These are phyloP conservation scores for Yueomyces sp. DNA, from an alignment of 1,139 yeast genomes.

Conservation along the genomic window DNA sequence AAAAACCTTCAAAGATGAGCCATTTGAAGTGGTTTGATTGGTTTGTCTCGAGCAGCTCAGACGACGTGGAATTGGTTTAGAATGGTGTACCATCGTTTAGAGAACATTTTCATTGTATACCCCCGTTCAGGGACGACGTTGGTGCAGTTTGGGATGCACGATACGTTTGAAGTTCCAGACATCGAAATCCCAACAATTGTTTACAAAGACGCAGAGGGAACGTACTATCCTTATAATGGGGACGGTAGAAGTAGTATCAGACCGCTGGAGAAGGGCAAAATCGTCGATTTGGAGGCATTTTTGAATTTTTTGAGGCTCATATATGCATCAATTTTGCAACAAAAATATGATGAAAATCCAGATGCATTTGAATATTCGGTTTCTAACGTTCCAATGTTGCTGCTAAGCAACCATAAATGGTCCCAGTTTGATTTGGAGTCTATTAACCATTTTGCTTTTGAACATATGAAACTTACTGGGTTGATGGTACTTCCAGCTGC, in stretches of 20 bases:
- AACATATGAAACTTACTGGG: constrained; percentile 59
- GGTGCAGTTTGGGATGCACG: constrained; percentile 66
- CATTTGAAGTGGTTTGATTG: too few species aligned
- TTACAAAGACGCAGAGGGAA: constrained; percentile 29
- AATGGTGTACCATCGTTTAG: background rate
- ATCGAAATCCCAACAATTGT: constrained; percentile 66
- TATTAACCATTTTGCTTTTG: constrained; percentile 66
- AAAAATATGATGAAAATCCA: constrained; percentile 28
- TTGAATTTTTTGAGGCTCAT: constrained; percentile 52
- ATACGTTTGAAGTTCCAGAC: constrained; percentile 61
- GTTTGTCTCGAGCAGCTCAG: too few species aligned
- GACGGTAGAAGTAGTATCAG: constrained; percentile 34
- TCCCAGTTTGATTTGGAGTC: constrained; percentile 53
- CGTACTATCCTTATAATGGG: constrained; percentile 28
- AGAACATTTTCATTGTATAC: constrained; percentile 38
- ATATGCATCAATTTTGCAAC: constrained; percentile 40
- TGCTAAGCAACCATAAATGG: constrained; percentile 60
- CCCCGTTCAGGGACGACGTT: constrained; percentile 72
- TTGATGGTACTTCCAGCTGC: constrained; percentile 59
- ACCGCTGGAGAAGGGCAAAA: constrained; percentile 55
- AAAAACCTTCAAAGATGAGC: too few species aligned
- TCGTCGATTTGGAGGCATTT: constrained; percentile 59
- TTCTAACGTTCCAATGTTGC: constrained; percentile 38
- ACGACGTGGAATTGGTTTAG: too few species aligned
- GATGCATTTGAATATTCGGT: constrained; percentile 29